These are phyloP conservation scores for Boletus reticuloceps DNA, from an alignment of 768 basidiomycete species.

Conservation along the genomic window DNA sequence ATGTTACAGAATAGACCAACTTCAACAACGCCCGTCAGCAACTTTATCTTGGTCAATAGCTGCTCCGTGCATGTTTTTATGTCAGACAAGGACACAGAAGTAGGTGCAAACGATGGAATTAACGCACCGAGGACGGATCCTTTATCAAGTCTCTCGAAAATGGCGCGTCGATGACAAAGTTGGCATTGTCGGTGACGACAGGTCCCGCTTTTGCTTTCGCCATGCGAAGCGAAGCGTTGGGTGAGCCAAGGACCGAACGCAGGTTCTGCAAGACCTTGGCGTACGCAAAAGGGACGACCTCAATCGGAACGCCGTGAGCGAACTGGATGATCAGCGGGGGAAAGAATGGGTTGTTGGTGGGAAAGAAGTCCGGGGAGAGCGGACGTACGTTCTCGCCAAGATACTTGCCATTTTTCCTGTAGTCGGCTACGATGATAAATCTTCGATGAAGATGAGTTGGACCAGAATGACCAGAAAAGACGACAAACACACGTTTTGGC, in stretches of 20 bases:
- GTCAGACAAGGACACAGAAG: not conserved
- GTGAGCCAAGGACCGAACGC: constrained; percentile 56
- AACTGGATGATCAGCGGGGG: constrained; percentile 47
- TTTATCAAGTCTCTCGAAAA: constrained; percentile 69
- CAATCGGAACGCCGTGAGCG: constrained; percentile 87
- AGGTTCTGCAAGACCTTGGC: constrained; percentile 79
- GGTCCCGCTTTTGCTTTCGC: constrained; percentile 92
- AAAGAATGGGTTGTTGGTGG: not conserved
- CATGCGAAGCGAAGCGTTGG: constrained; percentile 84
- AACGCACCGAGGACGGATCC: constrained; percentile 57
- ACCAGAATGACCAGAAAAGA: not conserved
- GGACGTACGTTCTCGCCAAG: constrained; percentile 78
- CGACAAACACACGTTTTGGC: constrained; percentile 63
- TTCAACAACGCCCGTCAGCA: constrained; percentile 96
- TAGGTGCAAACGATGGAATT: not conserved
- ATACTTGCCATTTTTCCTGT: constrained; percentile 84
- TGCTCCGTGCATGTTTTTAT: constrained; percentile 27
- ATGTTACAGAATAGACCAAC: constrained; percentile 95
- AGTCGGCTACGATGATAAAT: constrained; percentile 91
- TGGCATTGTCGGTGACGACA: constrained; percentile 95
- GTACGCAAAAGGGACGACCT: constrained; percentile 96
- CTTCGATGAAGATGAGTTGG: constrained; percentile 53
- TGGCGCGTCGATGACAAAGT: constrained; percentile 96
- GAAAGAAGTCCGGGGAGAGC: not conserved
- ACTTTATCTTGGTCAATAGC: constrained; percentile 81